These are phyloP conservation scores for Colletotrichum sojae DNA, from an alignment of 2,329 filamentous ascomycete genomes.

Conservation along the genomic window DNA sequence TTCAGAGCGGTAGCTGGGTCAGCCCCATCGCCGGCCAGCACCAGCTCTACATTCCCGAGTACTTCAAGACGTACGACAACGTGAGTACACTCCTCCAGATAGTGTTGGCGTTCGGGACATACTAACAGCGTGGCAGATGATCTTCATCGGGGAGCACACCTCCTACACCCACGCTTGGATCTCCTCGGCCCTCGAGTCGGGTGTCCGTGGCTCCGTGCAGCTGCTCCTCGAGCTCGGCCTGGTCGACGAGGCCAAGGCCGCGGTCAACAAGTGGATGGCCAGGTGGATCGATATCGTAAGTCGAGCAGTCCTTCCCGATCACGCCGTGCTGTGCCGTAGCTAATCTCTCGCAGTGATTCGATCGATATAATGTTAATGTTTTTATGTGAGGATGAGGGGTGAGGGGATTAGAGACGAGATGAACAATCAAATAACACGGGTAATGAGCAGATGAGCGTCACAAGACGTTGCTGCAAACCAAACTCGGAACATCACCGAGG, in stretches of 20 bases:
- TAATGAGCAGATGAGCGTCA: not conserved
- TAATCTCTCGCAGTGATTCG: constrained; percentile 19
- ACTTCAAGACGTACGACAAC: constrained; percentile 77
- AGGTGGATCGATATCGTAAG: constrained; percentile 70
- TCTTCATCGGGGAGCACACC: constrained; percentile 79
- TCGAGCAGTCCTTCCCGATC: not conserved
- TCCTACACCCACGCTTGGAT: constrained; percentile 82
- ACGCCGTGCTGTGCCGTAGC: not conserved
- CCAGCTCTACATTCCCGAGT: constrained; percentile 79
- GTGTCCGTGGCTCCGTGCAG: constrained; percentile 75
- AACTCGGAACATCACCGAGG: not conserved
- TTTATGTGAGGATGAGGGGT: not conserved
- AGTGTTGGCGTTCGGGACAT: not conserved
- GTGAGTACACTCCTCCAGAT: constrained; percentile 46
- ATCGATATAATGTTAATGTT: constrained; percentile 1
- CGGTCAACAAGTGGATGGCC: constrained; percentile 77
- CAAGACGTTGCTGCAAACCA: not conserved
- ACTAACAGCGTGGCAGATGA: constrained; percentile 58
- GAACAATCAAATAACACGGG: not conserved
- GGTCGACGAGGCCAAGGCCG: constrained; percentile 77
- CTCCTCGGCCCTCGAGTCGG: constrained; percentile 76
- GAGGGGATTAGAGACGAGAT: not conserved
- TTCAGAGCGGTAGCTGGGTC: constrained; percentile 75
- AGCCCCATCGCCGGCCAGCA: constrained; percentile 75
- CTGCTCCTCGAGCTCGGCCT: constrained; percentile 75